Evolutionary conservation across 2,329 filamentous ascomycete species (phyloP).

Genomic region (Fusarium domesticum): DNA sequence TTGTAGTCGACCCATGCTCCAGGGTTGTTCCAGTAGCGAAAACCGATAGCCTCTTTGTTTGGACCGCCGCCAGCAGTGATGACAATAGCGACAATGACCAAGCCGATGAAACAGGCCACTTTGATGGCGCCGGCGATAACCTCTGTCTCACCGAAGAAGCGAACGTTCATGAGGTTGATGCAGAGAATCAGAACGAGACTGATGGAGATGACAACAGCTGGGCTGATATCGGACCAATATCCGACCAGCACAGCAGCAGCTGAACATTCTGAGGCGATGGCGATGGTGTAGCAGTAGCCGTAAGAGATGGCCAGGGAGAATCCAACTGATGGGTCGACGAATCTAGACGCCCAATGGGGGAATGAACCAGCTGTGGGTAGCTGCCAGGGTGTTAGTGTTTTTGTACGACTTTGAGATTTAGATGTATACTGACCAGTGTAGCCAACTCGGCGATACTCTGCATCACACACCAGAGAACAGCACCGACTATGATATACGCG

Average conservation of each 20-base stretch:
- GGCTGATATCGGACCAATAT: constrained; percentile 25
- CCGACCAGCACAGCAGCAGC: constrained; percentile 21
- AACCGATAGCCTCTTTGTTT: constrained; percentile 44
- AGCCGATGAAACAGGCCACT: constrained; percentile 55
- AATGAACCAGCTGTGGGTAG: constrained; percentile 26
- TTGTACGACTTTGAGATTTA: too few relatives aligned
- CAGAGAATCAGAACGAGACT: constrained; percentile 52
- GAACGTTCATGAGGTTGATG: constrained; percentile 56
- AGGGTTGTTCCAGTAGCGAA: constrained; percentile 39
- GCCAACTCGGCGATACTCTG: constrained; percentile 26
- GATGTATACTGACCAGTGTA: constrained; percentile 20
- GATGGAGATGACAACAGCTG: constrained; percentile 44
- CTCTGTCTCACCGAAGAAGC: constrained; percentile 60
- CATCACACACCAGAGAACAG: constrained; percentile 27
- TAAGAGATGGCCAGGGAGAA: constrained; percentile 26
- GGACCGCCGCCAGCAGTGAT: constrained; percentile 57
- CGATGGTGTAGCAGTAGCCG: constrained; percentile 26
- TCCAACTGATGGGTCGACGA: constrained; percentile 24
- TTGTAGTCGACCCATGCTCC: constrained; percentile 50
- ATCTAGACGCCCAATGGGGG: constrained; percentile 27
- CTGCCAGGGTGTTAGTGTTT: constrained; percentile 2
- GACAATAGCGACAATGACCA: constrained; percentile 55
- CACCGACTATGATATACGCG: constrained; percentile 20
- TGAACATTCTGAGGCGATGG: constrained; percentile 23
- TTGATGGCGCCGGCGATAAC: constrained; percentile 61